These are phyloP conservation scores for Solanum gracilifrons DNA, from an alignment of 257 asterid genomes.

Conservation along the genomic window DNA sequence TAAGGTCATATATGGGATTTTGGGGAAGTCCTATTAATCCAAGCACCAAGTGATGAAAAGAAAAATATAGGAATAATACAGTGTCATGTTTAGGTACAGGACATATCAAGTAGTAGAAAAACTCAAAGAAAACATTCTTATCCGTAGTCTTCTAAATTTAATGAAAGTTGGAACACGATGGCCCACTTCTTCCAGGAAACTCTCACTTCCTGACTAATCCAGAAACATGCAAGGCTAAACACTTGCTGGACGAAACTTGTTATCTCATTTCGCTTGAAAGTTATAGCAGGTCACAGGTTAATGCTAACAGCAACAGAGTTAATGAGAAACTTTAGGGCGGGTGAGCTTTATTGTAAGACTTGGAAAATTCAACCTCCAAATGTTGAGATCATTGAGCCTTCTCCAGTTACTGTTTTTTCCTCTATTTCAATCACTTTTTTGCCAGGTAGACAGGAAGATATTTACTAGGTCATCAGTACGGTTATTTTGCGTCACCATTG, in stretches of 20 bases:
- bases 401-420: not conserved
- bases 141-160: not conserved
- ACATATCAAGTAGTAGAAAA: not conserved
- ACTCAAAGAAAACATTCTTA: not conserved
- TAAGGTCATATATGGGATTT: not conserved
- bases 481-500: not conserved
- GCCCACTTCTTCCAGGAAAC: not conserved
- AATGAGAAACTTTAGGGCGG: not conserved
- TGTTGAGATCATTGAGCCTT: not conserved
- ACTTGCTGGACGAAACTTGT: not conserved
- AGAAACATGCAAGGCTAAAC: not conserved
- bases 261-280: not conserved
- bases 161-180: not conserved
- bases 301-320: not conserved
- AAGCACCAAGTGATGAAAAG: not conserved
- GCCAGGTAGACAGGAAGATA: not conserved
- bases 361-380: not conserved
- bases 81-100: not conserved
- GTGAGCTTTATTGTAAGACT: not conserved
- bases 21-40: not conserved
- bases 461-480: not conserved
- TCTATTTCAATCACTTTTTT: not conserved
- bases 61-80: not conserved
- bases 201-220: not conserved
- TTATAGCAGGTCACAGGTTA: not conserved